Percentiles rank a stretch among this genome's conserved stretches.
Conservation (phyloP, 805 yeast genomes). For the Tetrapisispora pingtungensis region DNA sequence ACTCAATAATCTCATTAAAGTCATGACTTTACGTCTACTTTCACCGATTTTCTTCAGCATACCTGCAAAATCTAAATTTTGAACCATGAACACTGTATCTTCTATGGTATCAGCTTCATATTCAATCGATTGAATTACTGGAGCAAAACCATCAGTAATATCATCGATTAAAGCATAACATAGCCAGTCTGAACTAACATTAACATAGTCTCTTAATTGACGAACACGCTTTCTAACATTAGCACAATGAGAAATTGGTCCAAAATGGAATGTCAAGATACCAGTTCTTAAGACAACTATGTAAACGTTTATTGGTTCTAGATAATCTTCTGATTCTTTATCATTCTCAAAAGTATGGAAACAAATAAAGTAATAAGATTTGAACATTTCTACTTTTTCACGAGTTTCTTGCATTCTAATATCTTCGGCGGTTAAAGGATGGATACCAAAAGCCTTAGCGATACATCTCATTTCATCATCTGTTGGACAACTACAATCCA, state of each 20-base stretch:
- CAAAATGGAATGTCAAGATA: conserved; percentile 57
- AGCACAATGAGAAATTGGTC: conserved; percentile 59
- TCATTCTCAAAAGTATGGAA: conserved; percentile 94
- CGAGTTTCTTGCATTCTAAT: conserved; percentile 93
- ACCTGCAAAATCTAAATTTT: conserved; percentile 60
- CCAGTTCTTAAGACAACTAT: conserved; percentile 64
- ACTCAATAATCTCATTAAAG: conserved; percentile 74
- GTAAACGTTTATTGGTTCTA: conserved; percentile 71
- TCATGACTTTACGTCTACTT: conserved; percentile 85
- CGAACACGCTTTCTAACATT: conserved; percentile 76
- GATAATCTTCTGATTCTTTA: conserved; percentile 63
- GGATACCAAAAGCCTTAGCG: conserved; percentile 91
- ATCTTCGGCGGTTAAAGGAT: conserved; percentile 97
- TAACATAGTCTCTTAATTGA: conserved; percentile 66
- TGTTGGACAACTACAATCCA: conserved; percentile 88
- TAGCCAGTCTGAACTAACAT: conserved; percentile 72
- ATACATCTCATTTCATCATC: conserved; percentile 89
- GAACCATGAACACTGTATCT: conserved; percentile 69
- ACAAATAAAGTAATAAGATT: conserved; percentile 85
- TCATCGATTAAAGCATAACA: conserved; percentile 78
- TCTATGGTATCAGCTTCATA: conserved; percentile 76
- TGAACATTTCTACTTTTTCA: conserved; percentile 91
- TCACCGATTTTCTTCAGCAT: conserved; percentile 83
- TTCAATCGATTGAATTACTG: conserved; percentile 67
- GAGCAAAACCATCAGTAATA: conserved; percentile 77